Evolutionary conservation across 2,329 filamentous ascomycete species (phyloP).

Genomic region (Cladosporium cucumerinum): DNA sequence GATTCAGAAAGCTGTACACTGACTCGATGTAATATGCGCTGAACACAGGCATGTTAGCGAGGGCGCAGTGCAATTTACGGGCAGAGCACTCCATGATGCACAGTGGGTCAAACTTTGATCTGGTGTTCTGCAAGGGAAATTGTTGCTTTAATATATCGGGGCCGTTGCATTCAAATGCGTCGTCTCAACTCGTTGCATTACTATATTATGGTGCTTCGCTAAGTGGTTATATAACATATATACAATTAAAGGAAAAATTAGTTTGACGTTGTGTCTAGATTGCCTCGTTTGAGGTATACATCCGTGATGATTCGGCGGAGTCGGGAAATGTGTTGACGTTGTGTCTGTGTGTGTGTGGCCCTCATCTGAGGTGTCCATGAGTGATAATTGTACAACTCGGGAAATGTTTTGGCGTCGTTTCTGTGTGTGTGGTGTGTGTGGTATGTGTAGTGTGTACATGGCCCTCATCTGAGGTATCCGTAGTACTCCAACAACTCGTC

Average conservation of each 20-base stretch:
- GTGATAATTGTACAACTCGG: no score
- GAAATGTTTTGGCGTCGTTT: neutral
- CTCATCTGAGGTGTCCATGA: neutral
- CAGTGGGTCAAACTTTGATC: neutral
- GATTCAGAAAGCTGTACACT: neutral
- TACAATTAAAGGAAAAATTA: neutral
- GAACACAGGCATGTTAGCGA: neutral
- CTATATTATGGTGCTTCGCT: neutral
- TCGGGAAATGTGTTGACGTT: neutral
- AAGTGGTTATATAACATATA: neutral
- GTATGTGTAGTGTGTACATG: neutral
- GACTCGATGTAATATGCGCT: neutral
- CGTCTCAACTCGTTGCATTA: neutral
- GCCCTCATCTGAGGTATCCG: slow-evolving; percentile 1
- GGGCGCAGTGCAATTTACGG: neutral
- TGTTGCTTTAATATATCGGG: neutral
- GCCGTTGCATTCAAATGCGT: neutral
- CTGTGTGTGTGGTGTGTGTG: neutral
- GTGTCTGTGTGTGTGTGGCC: neutral
- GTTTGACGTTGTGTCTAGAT: neutral
- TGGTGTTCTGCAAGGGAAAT: neutral
- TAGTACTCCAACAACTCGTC: slow-evolving; percentile 15
- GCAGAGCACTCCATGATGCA: neutral
- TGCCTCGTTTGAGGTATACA: no score
- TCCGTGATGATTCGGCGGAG: neutral